Evolutionary conservation across 2,329 filamentous ascomycete genomes (phyloP).

Genomic region (Trichoderma koningii): DNA sequence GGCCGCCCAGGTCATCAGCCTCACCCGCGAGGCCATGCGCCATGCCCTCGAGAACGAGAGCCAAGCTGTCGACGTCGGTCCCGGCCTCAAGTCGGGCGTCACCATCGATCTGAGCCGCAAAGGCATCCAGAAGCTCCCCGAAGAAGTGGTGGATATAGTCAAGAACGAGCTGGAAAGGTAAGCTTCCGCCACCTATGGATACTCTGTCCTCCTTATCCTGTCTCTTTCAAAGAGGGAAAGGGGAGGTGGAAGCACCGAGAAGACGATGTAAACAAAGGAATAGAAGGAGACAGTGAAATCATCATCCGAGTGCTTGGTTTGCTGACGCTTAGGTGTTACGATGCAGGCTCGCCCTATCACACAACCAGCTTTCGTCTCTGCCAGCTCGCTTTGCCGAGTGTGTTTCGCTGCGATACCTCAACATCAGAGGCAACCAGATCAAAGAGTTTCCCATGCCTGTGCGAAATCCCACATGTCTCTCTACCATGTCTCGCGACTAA

Average conservation of each 20-base stretch:
- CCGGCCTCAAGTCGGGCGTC: constrained; percentile 66
- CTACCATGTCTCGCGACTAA: constrained; percentile 28
- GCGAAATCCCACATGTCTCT: constrained; percentile 33
- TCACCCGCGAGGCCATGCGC: constrained; percentile 68
- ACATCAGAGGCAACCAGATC: constrained; percentile 75
- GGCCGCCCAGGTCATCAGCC: constrained; percentile 63
- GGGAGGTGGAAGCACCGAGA: background rate
- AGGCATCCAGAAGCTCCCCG: constrained; percentile 69
- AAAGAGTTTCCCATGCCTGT: constrained; percentile 62
- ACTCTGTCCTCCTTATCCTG: background rate
- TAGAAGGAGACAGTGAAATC: background rate
- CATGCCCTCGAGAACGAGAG: constrained; percentile 66
- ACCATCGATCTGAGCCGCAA: constrained; percentile 79
- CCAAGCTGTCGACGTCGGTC: constrained; percentile 62
- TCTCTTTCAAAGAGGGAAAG: too few relatives aligned
- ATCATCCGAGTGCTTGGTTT: background rate
- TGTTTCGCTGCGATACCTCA: constrained; percentile 75
- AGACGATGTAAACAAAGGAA: background rate
- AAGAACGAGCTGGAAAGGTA: constrained; percentile 74
- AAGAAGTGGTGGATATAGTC: constrained; percentile 74
- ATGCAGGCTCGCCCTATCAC: constrained; percentile 73
- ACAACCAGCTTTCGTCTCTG: constrained; percentile 72
- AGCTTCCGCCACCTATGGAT: constrained; percentile 31
- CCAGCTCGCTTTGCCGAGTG: constrained; percentile 74
- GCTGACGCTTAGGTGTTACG: constrained; percentile 19